A percentile compares a stretch with the other conserved stretches of the same genome.
These are phyloP conservation scores for Leucoagaricus sp. DNA, from an alignment of 1,284 basidiomycete genomes.

Conservation along the genomic window DNA sequence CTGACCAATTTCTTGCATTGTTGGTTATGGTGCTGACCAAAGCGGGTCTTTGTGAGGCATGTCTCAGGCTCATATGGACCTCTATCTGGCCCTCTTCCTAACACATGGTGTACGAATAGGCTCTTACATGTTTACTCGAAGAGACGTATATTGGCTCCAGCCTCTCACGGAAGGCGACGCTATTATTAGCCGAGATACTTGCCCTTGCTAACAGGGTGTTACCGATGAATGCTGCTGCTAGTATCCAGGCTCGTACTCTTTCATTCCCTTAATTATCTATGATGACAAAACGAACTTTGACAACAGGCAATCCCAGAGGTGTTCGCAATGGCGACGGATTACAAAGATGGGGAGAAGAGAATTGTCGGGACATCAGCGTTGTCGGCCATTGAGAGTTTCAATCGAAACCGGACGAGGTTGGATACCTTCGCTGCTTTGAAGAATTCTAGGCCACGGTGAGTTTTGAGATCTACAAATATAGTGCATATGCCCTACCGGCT, in stretches of 20 bases:
- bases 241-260: constrained; percentile 65
- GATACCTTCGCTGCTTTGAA: constrained; percentile 46
- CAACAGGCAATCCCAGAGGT: constrained; percentile 86
- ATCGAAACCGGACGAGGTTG: constrained; percentile 76
- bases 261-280: neutral
- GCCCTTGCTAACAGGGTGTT: constrained; percentile 88
- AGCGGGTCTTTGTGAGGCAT: constrained; percentile 84
- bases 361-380: constrained; percentile 86
- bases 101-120: no score
- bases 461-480: no score
- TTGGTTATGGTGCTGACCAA: constrained; percentile 86
- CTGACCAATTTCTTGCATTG: constrained; percentile 94
- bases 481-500: neutral
- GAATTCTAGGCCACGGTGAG: constrained; percentile 62
- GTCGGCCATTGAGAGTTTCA: constrained; percentile 89
- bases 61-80: no score
- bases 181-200: constrained; percentile 91
- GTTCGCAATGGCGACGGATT: constrained; percentile 83
- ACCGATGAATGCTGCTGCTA: constrained; percentile 82
- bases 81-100: no score
- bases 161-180: constrained; percentile 84
- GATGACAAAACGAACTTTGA: no score
- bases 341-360: constrained; percentile 69
- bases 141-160: constrained; percentile 70
- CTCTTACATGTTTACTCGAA: constrained; percentile 81